A percentile compares a stretch with the other conserved stretches of the same genome.
Evolutionary conservation across 495 filamentous ascomycete species (phyloP).

Genomic region (Oleoguttula mirabilis): DNA sequence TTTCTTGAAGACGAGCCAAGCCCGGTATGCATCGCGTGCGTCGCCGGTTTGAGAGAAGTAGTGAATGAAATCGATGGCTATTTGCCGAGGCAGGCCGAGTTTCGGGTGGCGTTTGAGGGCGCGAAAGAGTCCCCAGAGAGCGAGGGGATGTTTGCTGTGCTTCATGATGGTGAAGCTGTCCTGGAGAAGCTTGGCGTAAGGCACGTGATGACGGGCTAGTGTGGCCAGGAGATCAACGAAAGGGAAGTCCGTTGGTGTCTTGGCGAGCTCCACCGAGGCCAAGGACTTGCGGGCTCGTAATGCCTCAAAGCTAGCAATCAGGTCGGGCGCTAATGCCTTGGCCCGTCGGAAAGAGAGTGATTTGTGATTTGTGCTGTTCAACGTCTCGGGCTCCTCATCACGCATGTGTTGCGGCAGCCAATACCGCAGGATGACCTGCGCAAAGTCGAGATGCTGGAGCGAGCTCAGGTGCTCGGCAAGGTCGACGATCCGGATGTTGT

Average conservation of each 20-base stretch:
- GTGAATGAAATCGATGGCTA: neutral
- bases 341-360: too few species aligned
- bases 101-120: neutral
- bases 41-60: neutral
- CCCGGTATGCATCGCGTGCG: neutral
- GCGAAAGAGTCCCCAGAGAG: neutral
- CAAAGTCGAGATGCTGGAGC: neutral
- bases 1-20: conserved; percentile 3
- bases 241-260: too few species aligned
- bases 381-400: neutral
- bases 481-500: neutral
- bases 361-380: too few species aligned
- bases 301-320: too few species aligned
- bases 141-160: neutral
- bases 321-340: too few species aligned
- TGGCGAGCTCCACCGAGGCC: too few species aligned
- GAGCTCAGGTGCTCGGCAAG: conserved; percentile 7
- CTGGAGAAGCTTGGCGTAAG: neutral
- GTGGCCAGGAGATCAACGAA: neutral
- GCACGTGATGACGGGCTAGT: neutral
- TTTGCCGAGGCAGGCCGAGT: neutral
- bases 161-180: conserved; percentile 1
- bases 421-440: conserved; percentile 6
- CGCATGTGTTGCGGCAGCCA: conserved; percentile 12
- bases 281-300: too few species aligned